phyloP scores from a whole-genome alignment of 2,329 filamentous ascomycete species.

The Rhynchosporium graminicola region DNA sequence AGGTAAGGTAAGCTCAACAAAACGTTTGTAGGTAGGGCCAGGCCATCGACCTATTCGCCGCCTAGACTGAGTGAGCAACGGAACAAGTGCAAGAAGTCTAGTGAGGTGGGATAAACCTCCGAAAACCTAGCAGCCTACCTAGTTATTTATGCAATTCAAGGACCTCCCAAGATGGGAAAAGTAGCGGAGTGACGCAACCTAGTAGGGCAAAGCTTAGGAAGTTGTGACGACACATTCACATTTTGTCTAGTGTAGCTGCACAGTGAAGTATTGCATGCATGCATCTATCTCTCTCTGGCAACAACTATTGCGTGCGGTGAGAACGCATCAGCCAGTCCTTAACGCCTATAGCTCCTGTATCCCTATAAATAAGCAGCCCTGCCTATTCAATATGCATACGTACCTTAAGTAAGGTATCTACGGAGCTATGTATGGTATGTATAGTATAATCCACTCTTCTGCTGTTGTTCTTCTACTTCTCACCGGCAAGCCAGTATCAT shows the following conservation, averaged over 20 bases:
- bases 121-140: too few relatives aligned
- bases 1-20: background rate
- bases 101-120: too few relatives aligned
- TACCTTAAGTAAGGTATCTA: too few relatives aligned
- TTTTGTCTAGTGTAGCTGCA: background rate
- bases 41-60: background rate
- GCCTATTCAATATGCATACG: background rate
- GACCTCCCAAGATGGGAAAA: background rate
- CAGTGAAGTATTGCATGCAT: background rate
- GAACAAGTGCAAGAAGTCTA: too few relatives aligned
- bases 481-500: constrained; percentile 3
- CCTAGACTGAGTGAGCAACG: too few relatives aligned
- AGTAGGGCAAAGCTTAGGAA: background rate
- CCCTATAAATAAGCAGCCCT: background rate
- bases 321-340: background rate
- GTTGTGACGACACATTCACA: background rate
- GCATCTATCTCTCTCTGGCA: background rate
- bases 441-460: background rate
- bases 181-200: background rate
- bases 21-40: background rate
- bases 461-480: constrained; percentile 1
- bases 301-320: constrained; percentile 6
- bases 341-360: too few relatives aligned
- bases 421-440: too few relatives aligned
- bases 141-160: too few relatives aligned